These are phyloP conservation scores for Jasminum sambac DNA, from an alignment of 257 asterid genomes.

Conservation along the genomic window DNA sequence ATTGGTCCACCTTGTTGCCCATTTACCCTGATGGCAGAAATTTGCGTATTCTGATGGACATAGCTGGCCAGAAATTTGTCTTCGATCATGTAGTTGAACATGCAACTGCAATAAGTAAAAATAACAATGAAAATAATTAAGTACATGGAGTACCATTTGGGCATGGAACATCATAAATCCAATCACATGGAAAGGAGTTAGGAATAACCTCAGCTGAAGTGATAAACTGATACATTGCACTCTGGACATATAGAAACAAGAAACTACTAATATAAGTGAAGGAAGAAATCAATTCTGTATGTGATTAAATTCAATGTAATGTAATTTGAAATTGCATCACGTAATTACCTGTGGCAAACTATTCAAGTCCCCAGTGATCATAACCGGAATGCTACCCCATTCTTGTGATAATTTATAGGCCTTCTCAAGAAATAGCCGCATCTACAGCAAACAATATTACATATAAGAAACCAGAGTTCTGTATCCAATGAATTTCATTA, in stretches of 20 bases:
- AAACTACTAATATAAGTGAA: slow-evolving; percentile 28
- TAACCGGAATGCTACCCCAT: slow-evolving; percentile 83
- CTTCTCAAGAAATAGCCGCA: slow-evolving; percentile 73
- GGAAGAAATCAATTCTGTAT: slow-evolving; percentile 7
- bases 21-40: slow-evolving; percentile 27
- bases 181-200: slow-evolving; percentile 18
- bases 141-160: slow-evolving; percentile 16
- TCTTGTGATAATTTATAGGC: slow-evolving; percentile 68
- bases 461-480: slow-evolving; percentile 2
- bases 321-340: slow-evolving; percentile 2
- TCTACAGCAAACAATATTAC: slow-evolving; percentile 43
- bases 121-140: not conserved
- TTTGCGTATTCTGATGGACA: slow-evolving; percentile 29
- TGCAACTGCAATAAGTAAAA: slow-evolving; percentile 51
- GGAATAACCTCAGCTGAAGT: slow-evolving; percentile 67
- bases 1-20: slow-evolving; percentile 59
- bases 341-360: slow-evolving; percentile 68
- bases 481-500: not conserved
- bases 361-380: slow-evolving; percentile 74
- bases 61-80: slow-evolving; percentile 69
- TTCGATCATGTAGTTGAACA: slow-evolving; percentile 63
- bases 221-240: slow-evolving; percentile 78
- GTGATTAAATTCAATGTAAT: not conserved
- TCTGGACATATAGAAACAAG: slow-evolving; percentile 49
- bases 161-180: slow-evolving; percentile 8